Evolutionary conservation across 2,329 filamentous ascomycete species (phyloP), one percentile per base, ranked within the genome.

Genomic region (Ceratocystis albifundus): DNA sequence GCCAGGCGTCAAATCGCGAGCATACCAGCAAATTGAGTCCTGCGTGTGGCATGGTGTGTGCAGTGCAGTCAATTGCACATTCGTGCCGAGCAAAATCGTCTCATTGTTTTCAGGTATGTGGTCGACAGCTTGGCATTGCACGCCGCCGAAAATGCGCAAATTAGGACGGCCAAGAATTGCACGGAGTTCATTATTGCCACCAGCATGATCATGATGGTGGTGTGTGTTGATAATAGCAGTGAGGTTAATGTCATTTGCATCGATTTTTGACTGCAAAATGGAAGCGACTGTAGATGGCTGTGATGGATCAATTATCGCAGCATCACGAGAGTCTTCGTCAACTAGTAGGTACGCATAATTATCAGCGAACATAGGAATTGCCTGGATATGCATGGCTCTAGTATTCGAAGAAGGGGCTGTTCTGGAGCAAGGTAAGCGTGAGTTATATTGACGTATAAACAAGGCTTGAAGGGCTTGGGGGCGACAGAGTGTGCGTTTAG

Each of bases 1-100:
- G 1, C 8, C 50, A 8, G 50, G 8, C 22, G 25, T 12, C 15
- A 15, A 44, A 72, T 99, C 93, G 76, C 96, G 84, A 79, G 94
- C 86, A 71, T 86, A 90, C 79, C 87, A 99, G 80, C 94, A 99
- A 74, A 99, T 96, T 75, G 92, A 96, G 78, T 99, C 94, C 78
- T 96, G 92, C 1, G 94, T 99, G 75, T 99, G 94, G 76, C 94
- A 99, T 1, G 94, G 94, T 12, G 94, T 99, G 77, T 97, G 89
- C n/a, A 97, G 79, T 28, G 89, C 88, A 15, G 83, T 82, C 75
- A 99, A 94, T 25, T 61, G 65, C 8, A 68, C 57, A 32, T 63
- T 28, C 70, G 82, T 82, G 66, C 94, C 94, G 69, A 99, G 84
- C 69, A 84, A 87, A 80, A 96, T 96, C 2, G 80, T 84, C 70